phyloP scores from a whole-genome alignment of 192 early-diverging fungal genomes.

The Umbelopsis isabellina region DNA sequence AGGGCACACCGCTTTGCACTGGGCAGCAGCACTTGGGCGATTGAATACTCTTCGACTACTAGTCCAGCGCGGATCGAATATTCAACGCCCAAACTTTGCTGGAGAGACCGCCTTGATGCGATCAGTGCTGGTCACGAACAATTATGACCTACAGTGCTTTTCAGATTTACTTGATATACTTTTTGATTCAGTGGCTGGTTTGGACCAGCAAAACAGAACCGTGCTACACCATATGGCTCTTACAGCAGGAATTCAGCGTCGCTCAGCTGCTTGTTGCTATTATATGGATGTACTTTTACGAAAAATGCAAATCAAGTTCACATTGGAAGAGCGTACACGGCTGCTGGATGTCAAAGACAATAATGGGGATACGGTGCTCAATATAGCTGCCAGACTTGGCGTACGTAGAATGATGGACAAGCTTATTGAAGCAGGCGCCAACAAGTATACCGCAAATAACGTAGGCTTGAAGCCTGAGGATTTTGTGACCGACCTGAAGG shows the following conservation, averaged over 20 bases:
- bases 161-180: constrained; percentile 73
- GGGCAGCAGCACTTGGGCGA: constrained; percentile 89
- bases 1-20: constrained; percentile 94
- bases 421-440: constrained; percentile 80
- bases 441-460: constrained; percentile 66
- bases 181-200: constrained; percentile 66
- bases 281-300: constrained; percentile 85
- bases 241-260: constrained; percentile 68
- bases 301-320: constrained; percentile 25
- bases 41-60: constrained; percentile 77
- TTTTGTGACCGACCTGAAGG: constrained; percentile 42
- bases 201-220: constrained; percentile 77
- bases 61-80: constrained; percentile 75
- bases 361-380: constrained; percentile 86
- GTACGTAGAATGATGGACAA: constrained; percentile 69
- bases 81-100: constrained; percentile 68
- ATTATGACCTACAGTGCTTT: constrained; percentile 79
- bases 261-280: constrained; percentile 73
- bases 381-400: constrained; percentile 82
- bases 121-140: constrained; percentile 84
- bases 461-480: constrained; percentile 78
- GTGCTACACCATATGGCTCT: constrained; percentile 91
- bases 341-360: constrained; percentile 69
- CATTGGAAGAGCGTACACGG: constrained; percentile 17
- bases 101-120: constrained; percentile 92